Conservation (phyloP, 2,329 filamentous ascomycete species). For the Calcarisporium arbuscula region DNA sequence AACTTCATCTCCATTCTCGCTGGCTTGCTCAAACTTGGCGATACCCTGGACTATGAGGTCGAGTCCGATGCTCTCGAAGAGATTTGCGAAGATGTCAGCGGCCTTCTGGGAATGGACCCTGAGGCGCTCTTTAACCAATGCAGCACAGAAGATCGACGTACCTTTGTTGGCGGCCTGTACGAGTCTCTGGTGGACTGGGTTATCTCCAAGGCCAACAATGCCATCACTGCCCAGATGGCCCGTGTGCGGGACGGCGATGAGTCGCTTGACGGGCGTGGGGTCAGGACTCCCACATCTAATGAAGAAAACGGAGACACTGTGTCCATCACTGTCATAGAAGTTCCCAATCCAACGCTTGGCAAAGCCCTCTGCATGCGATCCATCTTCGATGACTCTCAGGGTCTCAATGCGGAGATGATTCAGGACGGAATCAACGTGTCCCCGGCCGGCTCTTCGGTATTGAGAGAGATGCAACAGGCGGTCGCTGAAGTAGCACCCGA, state of each 20-base stretch:
- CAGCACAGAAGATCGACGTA: conserved; percentile 75
- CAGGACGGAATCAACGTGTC: conserved; percentile 81
- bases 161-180: conserved; percentile 80
- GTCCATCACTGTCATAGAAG: conserved; percentile 79
- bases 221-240: conserved; percentile 71
- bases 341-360: conserved; percentile 72
- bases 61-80: conserved; percentile 81
- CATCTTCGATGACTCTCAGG: conserved; percentile 85
- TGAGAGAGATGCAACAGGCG: conserved; percentile 81
- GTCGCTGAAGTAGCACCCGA: conserved; percentile 72
- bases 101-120: conserved; percentile 78
- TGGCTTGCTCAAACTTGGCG: conserved; percentile 83
- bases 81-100: conserved; percentile 83
- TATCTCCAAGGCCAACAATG: conserved; percentile 77
- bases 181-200: conserved; percentile 95
- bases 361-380: conserved; percentile 86
- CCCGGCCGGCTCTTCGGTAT: conserved; percentile 69
- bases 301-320: conserved; percentile 79
- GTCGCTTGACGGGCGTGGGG: conserved; percentile 57
- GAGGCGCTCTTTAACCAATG: conserved; percentile 74
- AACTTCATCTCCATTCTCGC: conserved; percentile 81
- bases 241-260: conserved; percentile 60
- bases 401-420: conserved; percentile 97
- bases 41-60: conserved; percentile 77
- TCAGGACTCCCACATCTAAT: conserved; percentile 57